A percentile compares a stretch with the other conserved stretches of the same genome.
These are phyloP conservation scores for Penicillium vulpinum DNA, from an alignment of 2,329 filamentous ascomycete genomes.

Conservation along the genomic window DNA sequence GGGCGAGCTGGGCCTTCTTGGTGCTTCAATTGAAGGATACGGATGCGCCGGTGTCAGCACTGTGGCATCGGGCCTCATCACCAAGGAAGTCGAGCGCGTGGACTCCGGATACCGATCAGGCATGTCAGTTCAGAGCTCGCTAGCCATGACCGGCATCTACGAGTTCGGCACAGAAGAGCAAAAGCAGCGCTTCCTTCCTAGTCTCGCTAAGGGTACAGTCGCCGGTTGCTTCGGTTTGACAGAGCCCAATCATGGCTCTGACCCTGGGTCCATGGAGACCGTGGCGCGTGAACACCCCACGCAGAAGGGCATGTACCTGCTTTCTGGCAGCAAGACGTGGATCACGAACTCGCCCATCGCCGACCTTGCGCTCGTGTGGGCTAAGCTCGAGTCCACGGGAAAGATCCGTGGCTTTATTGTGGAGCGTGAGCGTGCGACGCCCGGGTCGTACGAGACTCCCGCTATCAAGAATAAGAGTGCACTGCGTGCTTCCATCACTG, in stretches of 20 bases:
- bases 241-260: conserved; percentile 89
- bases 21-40: conserved; percentile 82
- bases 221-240: conserved; percentile 87
- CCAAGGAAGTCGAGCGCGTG: conserved; percentile 83
- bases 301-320: conserved; percentile 75
- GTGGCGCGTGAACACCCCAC: conserved; percentile 79
- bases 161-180: conserved; percentile 84
- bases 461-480: conserved; percentile 94
- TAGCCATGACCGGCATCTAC: conserved; percentile 91
- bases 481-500: conserved; percentile 87
- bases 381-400: conserved; percentile 83
- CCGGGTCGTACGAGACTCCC: conserved; percentile 88
- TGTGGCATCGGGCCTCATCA: conserved; percentile 86
- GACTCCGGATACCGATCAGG: conserved; percentile 90
- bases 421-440: conserved; percentile 78
- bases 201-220: conserved; percentile 78
- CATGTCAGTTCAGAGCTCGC: conserved; percentile 88
- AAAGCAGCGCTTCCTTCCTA: conserved; percentile 79
- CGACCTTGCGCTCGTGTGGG: conserved; percentile 85
- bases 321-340: conserved; percentile 89
- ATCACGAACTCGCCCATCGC: conserved; percentile 93
- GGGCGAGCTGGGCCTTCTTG: conserved; percentile 86
- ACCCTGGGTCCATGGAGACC: conserved; percentile 89
- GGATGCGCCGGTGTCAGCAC: conserved; percentile 85
- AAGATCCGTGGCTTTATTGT: conserved; percentile 94